Conservation (phyloP, 192 early-diverging fungal species). For the Backusella morwellensis region DNA sequence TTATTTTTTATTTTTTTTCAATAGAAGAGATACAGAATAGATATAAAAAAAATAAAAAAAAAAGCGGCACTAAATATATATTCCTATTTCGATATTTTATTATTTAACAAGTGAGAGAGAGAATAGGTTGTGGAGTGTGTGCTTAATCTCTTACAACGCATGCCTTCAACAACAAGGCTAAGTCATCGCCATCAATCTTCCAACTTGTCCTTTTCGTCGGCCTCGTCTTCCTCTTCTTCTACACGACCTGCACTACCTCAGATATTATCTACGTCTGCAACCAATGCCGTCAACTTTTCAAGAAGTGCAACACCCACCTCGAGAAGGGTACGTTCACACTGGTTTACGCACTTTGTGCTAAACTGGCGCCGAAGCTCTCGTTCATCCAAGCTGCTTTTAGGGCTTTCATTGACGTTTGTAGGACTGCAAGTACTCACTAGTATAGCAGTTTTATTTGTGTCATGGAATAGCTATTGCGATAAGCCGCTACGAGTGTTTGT, state of each 20-base stretch:
- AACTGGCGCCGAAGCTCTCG: conserved; percentile 41
- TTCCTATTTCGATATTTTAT: neutral
- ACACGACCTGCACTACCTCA: conserved; percentile 27
- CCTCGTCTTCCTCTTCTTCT: conserved; percentile 21
- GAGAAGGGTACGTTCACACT: conserved; percentile 38
- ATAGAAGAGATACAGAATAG: neutral
- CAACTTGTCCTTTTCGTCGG: conserved; percentile 17
- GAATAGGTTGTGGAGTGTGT: conserved; percentile 6
- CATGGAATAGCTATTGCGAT: conserved; percentile 44
- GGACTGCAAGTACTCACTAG: conserved; percentile 31
- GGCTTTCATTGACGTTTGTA: conserved; percentile 26
- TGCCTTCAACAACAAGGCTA: conserved; percentile 14
- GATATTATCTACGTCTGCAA: conserved; percentile 22
- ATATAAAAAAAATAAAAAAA: neutral
- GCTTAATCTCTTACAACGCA: conserved; percentile 10
- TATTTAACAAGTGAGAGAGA: neutral
- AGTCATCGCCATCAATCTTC: conserved; percentile 31
- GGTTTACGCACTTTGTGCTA: conserved; percentile 30
- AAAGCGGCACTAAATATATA: neutral
- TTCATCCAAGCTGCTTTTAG: conserved; percentile 40
- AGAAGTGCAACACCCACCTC: conserved; percentile 35
- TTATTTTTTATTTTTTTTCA: neutral
- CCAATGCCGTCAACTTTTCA: conserved; percentile 25
- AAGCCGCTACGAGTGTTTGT: conserved; percentile 59
- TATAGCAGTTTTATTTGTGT: conserved; percentile 50